Evolutionary conservation across 2,329 filamentous ascomycete species (phyloP).

Genomic region (Colletotrichum sp.): DNA sequence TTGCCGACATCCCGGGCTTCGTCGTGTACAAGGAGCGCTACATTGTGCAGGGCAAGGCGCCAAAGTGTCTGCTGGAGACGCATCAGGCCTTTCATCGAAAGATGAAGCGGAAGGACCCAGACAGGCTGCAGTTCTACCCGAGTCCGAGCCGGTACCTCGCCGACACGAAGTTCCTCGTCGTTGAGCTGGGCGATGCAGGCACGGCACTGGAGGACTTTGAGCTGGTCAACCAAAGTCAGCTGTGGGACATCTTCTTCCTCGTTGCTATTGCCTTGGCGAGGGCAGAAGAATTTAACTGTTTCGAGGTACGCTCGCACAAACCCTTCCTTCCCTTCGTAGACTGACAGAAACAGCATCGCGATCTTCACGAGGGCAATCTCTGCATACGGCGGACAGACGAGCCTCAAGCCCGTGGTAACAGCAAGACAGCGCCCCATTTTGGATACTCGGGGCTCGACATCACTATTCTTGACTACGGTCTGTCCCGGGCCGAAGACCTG

Average conservation of each 20-base stretch:
- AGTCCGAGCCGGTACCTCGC: conserved; percentile 65
- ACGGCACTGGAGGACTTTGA: conserved; percentile 63
- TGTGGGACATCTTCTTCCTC: conserved; percentile 70
- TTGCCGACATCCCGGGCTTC: conserved; percentile 69
- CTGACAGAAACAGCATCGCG: conserved; percentile 55
- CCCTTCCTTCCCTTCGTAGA: not conserved
- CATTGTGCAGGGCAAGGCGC: conserved; percentile 61
- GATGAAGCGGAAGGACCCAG: conserved; percentile 60
- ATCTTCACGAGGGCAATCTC: conserved; percentile 70
- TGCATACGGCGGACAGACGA: conserved; percentile 55
- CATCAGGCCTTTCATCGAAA: conserved; percentile 62
- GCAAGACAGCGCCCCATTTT: conserved; percentile 45
- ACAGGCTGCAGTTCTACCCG: conserved; percentile 65
- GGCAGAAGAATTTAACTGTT: conserved; percentile 62
- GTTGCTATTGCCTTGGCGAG: conserved; percentile 65
- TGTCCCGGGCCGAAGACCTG: conserved; percentile 61
- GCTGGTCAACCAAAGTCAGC: conserved; percentile 51
- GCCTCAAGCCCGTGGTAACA: conserved; percentile 33
- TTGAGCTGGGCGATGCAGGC: conserved; percentile 69
- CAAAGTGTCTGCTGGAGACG: conserved; percentile 61
- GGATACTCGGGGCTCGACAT: conserved; percentile 67
- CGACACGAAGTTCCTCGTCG: conserved; percentile 63
- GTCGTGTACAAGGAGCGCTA: conserved; percentile 71
- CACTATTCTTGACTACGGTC: conserved; percentile 69
- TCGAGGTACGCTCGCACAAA: conserved; percentile 52